Conservation (phyloP, 495 filamentous ascomycete genomes). For the Hyaloscypha hepaticicola region DNA sequence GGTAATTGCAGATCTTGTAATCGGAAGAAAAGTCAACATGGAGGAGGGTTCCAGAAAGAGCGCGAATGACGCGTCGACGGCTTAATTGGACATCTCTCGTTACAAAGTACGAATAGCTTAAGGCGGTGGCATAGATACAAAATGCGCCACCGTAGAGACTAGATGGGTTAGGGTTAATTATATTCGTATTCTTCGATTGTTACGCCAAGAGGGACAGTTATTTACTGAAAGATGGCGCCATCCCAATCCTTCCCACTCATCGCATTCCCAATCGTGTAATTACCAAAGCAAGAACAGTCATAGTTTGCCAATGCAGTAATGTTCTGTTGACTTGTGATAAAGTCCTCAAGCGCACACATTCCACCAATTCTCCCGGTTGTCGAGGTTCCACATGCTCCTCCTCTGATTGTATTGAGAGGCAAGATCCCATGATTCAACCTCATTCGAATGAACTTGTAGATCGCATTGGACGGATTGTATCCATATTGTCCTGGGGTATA, state of each 20-base stretch:
- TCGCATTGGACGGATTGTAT: slow-evolving; percentile 36
- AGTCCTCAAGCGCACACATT: slow-evolving; percentile 35
- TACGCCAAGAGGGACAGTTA: not conserved
- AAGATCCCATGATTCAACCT: slow-evolving; percentile 42
- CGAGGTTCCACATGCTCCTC: slow-evolving; percentile 32
- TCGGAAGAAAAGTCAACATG: no score
- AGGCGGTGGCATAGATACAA: no score
- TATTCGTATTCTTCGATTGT: no score
- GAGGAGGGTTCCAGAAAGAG: no score
- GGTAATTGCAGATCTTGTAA: no score
- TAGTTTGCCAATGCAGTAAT: slow-evolving; percentile 35
- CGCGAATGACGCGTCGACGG: no score
- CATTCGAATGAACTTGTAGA: slow-evolving; percentile 44
- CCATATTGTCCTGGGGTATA: slow-evolving; percentile 40
- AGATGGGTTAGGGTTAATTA: no score
- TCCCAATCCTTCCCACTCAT: slow-evolving; percentile 39
- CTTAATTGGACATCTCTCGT: no score
- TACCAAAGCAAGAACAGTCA: slow-evolving; percentile 40
- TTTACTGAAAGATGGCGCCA: slow-evolving; percentile 33
- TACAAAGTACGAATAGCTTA: no score
- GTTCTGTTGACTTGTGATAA: slow-evolving; percentile 35
- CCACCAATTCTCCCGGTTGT: slow-evolving; percentile 36
- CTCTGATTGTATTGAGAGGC: slow-evolving; percentile 39
- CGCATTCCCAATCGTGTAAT: slow-evolving; percentile 37
- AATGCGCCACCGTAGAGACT: no score